Base-by-base conservation (phyloP, 768 basidiomycete genomes). In the Nidularia pulvinata region DNA sequence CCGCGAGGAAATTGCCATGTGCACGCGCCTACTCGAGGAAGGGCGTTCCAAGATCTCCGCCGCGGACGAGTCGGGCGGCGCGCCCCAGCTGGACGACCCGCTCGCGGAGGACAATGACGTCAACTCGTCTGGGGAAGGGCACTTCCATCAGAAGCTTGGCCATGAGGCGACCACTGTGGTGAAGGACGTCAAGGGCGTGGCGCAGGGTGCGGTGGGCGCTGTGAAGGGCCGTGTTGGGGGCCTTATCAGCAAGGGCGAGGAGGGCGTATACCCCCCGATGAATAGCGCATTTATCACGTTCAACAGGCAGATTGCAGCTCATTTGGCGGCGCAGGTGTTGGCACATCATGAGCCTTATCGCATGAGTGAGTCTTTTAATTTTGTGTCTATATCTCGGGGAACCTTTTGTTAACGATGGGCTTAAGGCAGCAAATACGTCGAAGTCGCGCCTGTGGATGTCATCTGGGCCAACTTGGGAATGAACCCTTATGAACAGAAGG, bases 241-340 rank as follows among this genome's bases (percentile, higher is more conserved):
- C 9, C 22, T 46, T 7, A 22, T 46, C 22, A 43, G 52, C 39
- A 57, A 55, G 7, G 49, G 49, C 30, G 13, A 53, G 56, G 60
- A 32, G 59, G 72, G 54, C 13, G 68, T 68, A 48, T 89, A 88
- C 53, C 86, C 85, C 2, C 78, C 78, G 3, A 55, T 86, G 58
- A 87, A 76, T 61, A 88, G 86, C 33, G 89, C 89, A 6, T 98
- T 98, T 67, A 79, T 98, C 55, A 87, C 90, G 19, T 98, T 98
- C 80, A 85, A 94, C 68, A 80, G 84, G 59, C 96, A 98, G 74
- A 91, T 97, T 56, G 89, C 91, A 2, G 95, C 95, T 14, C 95
- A 98, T 69, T 74, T 98, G 67, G 93, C 91, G 1, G 79, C 81
- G 35, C 86, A 95, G 69, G 74, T 77, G 3, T 71, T 95, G 42